A percentile compares a stretch with the other conserved stretches of the same genome.
phyloP scores from a whole-genome alignment of 805 yeast genomes.

The Wickerhamomyces xylosicus region DNA sequence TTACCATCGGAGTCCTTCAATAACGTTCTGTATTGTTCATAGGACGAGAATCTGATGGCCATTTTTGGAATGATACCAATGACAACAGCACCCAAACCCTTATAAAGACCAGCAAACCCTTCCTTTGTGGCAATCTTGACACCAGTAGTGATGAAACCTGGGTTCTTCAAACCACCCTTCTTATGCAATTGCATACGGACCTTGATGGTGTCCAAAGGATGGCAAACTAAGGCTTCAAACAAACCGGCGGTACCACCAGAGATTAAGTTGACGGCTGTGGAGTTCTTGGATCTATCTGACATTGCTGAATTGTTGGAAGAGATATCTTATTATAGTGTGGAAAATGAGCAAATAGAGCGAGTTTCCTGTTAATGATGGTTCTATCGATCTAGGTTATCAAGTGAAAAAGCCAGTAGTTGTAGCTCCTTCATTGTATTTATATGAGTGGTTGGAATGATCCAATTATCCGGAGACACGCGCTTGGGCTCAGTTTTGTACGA shows the following conservation, averaged over 20 bases:
- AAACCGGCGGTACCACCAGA: conserved; percentile 98
- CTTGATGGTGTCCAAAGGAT: conserved; percentile 95
- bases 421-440: neutral
- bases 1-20: conserved; percentile 55
- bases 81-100: conserved; percentile 94
- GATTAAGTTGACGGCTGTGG: conserved; percentile 53
- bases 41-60: conserved; percentile 95
- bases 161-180: conserved; percentile 61
- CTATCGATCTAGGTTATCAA: too few species aligned
- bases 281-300: conserved; percentile 22
- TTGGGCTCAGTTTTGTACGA: too few species aligned
- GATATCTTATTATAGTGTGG: neutral
- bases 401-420: too few species aligned
- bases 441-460: neutral
- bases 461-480: too few species aligned
- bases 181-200: conserved; percentile 92
- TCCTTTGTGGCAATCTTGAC: conserved; percentile 66
- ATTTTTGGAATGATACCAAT: conserved; percentile 97
- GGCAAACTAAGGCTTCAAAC: conserved; percentile 95
- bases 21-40: conserved; percentile 73
- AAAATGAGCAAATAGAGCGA: neutral
- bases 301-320: conserved; percentile 2
- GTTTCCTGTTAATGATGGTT: too few species aligned
- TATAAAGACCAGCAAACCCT: conserved; percentile 77
- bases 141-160: conserved; percentile 84